A percentile compares a stretch with the other conserved stretches of the same genome.
phyloP scores from a whole-genome alignment of 2,329 filamentous ascomycete genomes.

The Clonostachys sp. region DNA sequence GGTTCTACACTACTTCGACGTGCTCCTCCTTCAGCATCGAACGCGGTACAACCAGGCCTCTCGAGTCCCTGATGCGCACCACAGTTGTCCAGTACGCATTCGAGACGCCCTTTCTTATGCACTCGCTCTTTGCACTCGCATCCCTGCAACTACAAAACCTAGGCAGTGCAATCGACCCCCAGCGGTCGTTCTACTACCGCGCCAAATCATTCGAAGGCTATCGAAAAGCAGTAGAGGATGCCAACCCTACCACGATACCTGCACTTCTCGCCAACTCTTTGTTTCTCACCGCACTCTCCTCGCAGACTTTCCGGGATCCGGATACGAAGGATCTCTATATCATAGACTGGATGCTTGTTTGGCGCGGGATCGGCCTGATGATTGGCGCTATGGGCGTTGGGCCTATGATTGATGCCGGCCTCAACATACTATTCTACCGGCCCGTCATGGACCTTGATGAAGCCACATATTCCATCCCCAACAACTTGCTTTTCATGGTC shows the following conservation, averaged over 20 bases:
- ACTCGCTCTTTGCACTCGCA: conserved; percentile 46
- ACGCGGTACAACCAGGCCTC: conserved; percentile 19
- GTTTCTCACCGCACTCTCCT: conserved; percentile 44
- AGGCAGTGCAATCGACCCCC: conserved; percentile 27
- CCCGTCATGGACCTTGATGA: conserved; percentile 41
- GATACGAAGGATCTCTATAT: conserved; percentile 40
- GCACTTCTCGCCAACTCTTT: conserved; percentile 48
- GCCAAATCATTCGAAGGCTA: conserved; percentile 45
- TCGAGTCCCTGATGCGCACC: conserved; percentile 38
- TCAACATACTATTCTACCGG: conserved; percentile 42
- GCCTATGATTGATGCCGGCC: conserved; percentile 29
- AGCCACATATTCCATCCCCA: conserved; percentile 34
- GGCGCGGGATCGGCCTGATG: conserved; percentile 47
- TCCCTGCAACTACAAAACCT: conserved; percentile 42
- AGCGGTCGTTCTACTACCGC: conserved; percentile 37
- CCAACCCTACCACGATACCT: conserved; percentile 37
- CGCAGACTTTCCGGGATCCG: conserved; percentile 43
- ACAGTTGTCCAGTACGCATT: conserved; percentile 46
- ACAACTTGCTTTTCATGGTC: conserved; percentile 43
- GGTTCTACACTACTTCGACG: conserved; percentile 47
- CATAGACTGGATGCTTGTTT: conserved; percentile 51
- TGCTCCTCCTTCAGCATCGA: conserved; percentile 39
- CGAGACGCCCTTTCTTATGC: conserved; percentile 47
- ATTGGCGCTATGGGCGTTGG: conserved; percentile 24
- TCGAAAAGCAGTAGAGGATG: conserved; percentile 42